Evolutionary conservation across 2,329 filamentous ascomycete genomes (phyloP), one percentile per base, ranked within the genome.

Genomic region (Nigrospora oryzae): DNA sequence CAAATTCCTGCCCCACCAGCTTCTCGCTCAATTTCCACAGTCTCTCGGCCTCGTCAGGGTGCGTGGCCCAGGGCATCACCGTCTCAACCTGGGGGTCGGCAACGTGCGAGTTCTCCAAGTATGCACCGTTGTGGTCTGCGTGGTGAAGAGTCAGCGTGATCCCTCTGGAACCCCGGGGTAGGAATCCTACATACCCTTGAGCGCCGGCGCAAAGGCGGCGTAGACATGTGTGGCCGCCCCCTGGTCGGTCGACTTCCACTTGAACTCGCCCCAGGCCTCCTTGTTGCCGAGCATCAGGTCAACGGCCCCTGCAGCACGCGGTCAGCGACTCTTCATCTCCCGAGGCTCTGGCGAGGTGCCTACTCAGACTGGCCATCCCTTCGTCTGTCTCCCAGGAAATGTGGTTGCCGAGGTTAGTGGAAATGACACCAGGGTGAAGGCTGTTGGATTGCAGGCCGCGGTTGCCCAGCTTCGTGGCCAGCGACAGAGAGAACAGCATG

Each of bases 11-110:
- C 6, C 56, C 54, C 3, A 64, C 59, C 13, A 64, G 47, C 42
- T 62, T 50, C 55, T 65, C 61, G 4, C 60, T 62, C 28, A 62
- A 38, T 36, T 51, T 57, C 62, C 63, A 66, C 40, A 65, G 42
- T 44, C 49, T 57, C 36, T 63, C 60, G 0, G 62, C 63, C 16
- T 61, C 57, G 10, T 52, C 36, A 1, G 43, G 37, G 43, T 51
- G 52, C 4, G 48, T 56, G 4, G 52, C 58, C 55, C 58, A 60
- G 4, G 60, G 53, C 33, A 50, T 53, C 3, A 59, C 44, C 8
- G 58, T 56, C n/a, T 56, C 51, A 8, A 48, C 54, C 17, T 45
- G 48, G 6, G 51, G 55, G 12, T 59, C 50, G 0, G 48, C 52
- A 8, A 64, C 47, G 30, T 55, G 56, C 36, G 56, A 63, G 41